Evolutionary conservation across 495 filamentous ascomycete species (phyloP), one percentile per base, ranked within the genome.

Genomic region (Penicillium herquei): DNA sequence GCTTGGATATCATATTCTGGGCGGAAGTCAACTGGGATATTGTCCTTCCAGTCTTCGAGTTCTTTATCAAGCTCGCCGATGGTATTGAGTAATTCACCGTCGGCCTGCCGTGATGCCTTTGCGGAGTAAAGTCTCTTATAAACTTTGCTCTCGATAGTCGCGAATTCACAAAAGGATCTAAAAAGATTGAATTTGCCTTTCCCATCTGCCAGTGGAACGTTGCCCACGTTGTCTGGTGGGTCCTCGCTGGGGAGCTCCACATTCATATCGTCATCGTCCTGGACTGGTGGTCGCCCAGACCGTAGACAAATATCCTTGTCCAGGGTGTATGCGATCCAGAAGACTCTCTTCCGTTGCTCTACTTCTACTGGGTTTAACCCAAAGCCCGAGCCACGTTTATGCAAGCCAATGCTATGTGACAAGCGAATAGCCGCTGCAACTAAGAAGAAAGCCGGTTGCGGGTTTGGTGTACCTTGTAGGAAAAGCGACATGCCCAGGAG

Each of bases 181-280:
- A 98, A 98, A 18, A 98, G 73, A 63, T 98, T 98, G 73, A 94
- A 84, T 70, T 94, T 96, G 45, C 88, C 86, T 59, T 90, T 92
- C n/a, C 91, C 92, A 63, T 94, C 89, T 7, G 87, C 86, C 17
- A 97, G 71, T 10, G 92, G 90, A 49, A 98, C 92, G 62, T 96
- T 95, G 41, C 94, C 94, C 58, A 96, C 88, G 52, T 92, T 91
- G 64, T 98, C 94, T 7, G 80, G 81, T 0, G 94, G 95, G 58
- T 98, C 87, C 55, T 92, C 91, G 52, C 89, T 92, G 14, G 94
- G 94, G 49, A 98, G 79, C 39, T 98, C 92, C 30, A 98, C 94
- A 66, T 96, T 97, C 88, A 96, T 95, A 66, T 98, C 94, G 70
- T 98, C 91, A 63, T 98, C 94, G 65, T 98, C 93, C 66, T 97